phyloP scores from a whole-genome alignment of 345 rosid genomes.

The Eucalyptus sp. region DNA sequence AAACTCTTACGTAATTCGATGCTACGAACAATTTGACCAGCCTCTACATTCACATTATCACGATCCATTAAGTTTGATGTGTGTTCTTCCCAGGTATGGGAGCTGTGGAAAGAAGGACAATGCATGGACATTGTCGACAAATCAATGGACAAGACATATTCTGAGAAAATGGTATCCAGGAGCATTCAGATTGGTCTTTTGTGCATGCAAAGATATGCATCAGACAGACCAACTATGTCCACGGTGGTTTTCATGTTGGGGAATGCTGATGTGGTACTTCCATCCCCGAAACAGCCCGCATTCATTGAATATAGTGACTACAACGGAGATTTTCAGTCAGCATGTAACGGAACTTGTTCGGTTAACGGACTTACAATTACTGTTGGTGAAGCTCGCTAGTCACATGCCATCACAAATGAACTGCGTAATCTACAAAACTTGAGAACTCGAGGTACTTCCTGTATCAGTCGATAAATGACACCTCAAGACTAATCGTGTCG shows the following conservation, averaged over 20 bases:
- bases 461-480: neutral
- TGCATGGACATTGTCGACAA: neutral
- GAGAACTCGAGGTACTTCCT: neutral
- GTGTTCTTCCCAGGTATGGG: neutral
- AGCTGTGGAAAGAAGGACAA: neutral
- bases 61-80: neutral
- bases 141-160: neutral
- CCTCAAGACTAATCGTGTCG: neutral
- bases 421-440: neutral
- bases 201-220: neutral
- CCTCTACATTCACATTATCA: neutral
- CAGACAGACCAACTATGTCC: slow-evolving; percentile 2
- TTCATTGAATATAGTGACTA: neutral
- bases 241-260: neutral
- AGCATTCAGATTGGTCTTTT: slow-evolving; percentile 4
- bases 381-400: neutral
- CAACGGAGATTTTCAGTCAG: slow-evolving; percentile 4
- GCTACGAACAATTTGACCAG: neutral
- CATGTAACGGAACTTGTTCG: slow-evolving; percentile 19
- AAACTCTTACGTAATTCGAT: neutral
- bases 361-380: neutral
- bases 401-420: neutral
- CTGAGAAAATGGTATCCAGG: neutral
- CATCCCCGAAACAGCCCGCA: neutral
- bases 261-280: neutral